Evolutionary conservation across 2,329 filamentous ascomycete genomes (phyloP).

Genomic region (Colletotrichum sp.): DNA sequence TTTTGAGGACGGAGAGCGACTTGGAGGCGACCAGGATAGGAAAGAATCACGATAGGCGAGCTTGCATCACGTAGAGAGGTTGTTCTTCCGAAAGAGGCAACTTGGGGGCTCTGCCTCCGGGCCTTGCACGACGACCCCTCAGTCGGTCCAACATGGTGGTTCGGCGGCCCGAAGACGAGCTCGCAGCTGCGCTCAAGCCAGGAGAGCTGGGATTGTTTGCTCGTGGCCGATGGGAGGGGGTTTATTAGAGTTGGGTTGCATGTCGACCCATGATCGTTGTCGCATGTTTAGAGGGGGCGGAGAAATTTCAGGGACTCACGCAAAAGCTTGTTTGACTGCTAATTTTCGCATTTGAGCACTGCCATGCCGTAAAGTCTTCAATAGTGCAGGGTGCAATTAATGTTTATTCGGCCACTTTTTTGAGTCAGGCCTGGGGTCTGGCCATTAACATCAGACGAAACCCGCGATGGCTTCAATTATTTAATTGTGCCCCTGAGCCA

Average conservation of each 20-base stretch:
- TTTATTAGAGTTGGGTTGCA: neutral
- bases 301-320: neutral
- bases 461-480: neutral
- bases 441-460: neutral
- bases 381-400: neutral
- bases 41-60: neutral
- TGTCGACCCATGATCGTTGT: neutral
- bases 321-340: neutral
- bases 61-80: neutral
- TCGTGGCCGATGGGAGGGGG: neutral
- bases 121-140: neutral
- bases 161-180: neutral
- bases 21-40: neutral
- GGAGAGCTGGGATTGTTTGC: neutral
- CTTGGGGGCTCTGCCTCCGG: neutral
- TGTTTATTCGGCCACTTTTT: neutral
- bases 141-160: neutral
- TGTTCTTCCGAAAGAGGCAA: constrained; percentile 1
- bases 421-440: neutral
- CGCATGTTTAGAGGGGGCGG: neutral
- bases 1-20: neutral
- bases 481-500: neutral
- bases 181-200: neutral
- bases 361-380: neutral
- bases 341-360: neutral